Percentiles rank a stretch among this genome's conserved stretches.
Evolutionary conservation across 2,329 filamentous ascomycete species (phyloP).

Genomic region (Diaporthe citriasiana): DNA sequence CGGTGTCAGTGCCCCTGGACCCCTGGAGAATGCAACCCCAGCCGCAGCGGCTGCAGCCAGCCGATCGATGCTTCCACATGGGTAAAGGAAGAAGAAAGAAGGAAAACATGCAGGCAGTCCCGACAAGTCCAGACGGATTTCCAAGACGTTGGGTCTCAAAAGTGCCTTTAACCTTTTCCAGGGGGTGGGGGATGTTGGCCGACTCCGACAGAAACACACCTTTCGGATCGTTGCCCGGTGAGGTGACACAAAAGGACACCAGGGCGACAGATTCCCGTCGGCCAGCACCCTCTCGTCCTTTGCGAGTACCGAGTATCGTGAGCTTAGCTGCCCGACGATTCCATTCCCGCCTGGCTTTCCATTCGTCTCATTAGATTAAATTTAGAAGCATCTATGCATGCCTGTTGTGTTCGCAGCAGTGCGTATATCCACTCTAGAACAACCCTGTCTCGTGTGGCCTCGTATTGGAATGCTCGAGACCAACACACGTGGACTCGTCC

Average conservation of each 20-base stretch:
- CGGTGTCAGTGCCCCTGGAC: slow-evolving; percentile 27
- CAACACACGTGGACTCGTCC: background rate
- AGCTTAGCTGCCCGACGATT: slow-evolving; percentile 11
- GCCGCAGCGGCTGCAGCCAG: slow-evolving; percentile 34
- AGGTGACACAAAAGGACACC: slow-evolving; percentile 21
- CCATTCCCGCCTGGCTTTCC: background rate
- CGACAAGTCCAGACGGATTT: slow-evolving; percentile 14
- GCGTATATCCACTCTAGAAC: slow-evolving; percentile 4
- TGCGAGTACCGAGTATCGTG: slow-evolving; percentile 3
- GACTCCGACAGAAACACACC: slow-evolving; percentile 25
- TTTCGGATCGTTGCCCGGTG: slow-evolving; percentile 24
- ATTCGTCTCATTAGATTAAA: slow-evolving; percentile 18
- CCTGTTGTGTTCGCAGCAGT: slow-evolving; percentile 5
- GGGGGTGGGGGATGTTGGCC: background rate
- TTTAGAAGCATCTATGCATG: slow-evolving; percentile 21
- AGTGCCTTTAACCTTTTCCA: background rate
- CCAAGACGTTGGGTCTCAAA: slow-evolving; percentile 31
- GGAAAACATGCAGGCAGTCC: slow-evolving; percentile 27
- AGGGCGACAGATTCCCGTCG: slow-evolving; percentile 38
- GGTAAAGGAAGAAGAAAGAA: background rate
- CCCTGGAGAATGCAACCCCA: slow-evolving; percentile 23
- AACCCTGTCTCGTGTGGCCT: background rate
- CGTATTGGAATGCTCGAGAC: slow-evolving; percentile 8
- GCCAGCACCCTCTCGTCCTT: slow-evolving; percentile 15
- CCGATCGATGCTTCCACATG: slow-evolving; percentile 23